A percentile compares a stretch with the other conserved stretches of the same genome.
These are phyloP conservation scores for Phyllosticta citribraziliensis DNA, from an alignment of 2,329 filamentous ascomycete species.

Conservation along the genomic window DNA sequence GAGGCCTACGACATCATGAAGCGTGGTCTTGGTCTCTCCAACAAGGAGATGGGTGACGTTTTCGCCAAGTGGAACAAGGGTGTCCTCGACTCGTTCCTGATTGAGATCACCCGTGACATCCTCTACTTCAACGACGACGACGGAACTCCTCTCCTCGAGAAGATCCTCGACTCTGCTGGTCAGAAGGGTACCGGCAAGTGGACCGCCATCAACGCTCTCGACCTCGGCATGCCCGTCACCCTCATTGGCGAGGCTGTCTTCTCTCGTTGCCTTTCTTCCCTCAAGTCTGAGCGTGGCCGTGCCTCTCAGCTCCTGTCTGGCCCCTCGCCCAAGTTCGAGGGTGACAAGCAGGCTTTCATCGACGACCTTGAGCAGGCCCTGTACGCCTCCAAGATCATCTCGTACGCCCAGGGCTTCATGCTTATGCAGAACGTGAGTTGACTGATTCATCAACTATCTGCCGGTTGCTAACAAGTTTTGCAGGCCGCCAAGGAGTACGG, in stretches of 20 bases:
- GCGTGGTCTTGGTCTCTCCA: constrained; percentile 78
- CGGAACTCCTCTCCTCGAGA: constrained; percentile 83
- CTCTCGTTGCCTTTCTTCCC: constrained; percentile 81
- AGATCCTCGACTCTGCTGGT: constrained; percentile 96
- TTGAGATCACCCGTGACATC: constrained; percentile 98
- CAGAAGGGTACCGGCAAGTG: constrained; percentile 99
- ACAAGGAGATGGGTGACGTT: constrained; percentile 94
- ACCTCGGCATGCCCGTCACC: constrained; percentile 97
- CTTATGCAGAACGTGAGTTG: constrained; percentile 85
- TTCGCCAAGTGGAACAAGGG: constrained; percentile 97
- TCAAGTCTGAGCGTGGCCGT: constrained; percentile 85
- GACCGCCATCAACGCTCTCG: constrained; percentile 98
- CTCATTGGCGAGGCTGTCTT: constrained; percentile 97
- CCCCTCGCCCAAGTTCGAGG: constrained; percentile 70
- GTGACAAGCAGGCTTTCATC: constrained; percentile 87
- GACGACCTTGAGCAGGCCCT: constrained; percentile 97
- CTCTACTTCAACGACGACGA: constrained; percentile 98
- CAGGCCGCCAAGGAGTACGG: constrained; percentile 89
- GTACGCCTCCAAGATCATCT: constrained; percentile 99
- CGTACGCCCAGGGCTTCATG: constrained; percentile 99
- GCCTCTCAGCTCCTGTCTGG: constrained; percentile 72
- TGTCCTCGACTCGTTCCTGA: constrained; percentile 93
- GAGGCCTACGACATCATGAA: constrained; percentile 99
- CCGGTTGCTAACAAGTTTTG: constrained; percentile 19
- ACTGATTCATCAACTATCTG: not conserved